Conservation (phyloP, 179 eudicot genomes). For the Actinidia arguta region DNA sequence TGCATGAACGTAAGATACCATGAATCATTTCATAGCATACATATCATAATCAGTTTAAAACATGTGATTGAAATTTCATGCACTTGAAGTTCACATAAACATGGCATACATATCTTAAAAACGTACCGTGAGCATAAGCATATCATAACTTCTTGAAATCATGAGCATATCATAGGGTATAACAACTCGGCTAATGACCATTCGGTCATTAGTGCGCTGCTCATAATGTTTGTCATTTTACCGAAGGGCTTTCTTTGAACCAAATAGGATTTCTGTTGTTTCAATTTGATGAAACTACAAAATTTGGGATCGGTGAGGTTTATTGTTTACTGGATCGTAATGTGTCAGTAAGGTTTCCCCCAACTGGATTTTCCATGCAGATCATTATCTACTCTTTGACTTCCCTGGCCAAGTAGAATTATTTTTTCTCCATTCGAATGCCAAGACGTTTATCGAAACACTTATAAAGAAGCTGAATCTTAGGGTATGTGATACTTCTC, state of each 20-base stretch:
- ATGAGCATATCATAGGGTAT: no score
- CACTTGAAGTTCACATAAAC: no score
- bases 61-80: no score
- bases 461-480: conserved; percentile 83
- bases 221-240: not conserved
- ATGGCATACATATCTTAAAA: no score
- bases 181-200: no score
- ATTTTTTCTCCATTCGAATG: conserved; percentile 89
- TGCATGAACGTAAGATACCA: no score
- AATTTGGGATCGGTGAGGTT: not conserved
- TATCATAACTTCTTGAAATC: no score
- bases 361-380: conserved; percentile 49
- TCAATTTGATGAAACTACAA: not conserved
- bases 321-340: not conserved
- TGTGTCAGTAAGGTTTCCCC: not conserved
- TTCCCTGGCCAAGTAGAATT: conserved; percentile 99
- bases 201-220: no score
- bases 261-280: not conserved
- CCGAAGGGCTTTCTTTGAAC: no score
- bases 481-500: conserved; percentile 56
- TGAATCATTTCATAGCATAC: no score
- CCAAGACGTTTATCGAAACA: conserved; percentile 73
- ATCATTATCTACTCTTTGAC: conserved; percentile 96
- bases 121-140: no score
- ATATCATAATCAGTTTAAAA: no score